phyloP scores from a whole-genome alignment of 495 filamentous ascomycete species.

The Aspergillus wentii region DNA sequence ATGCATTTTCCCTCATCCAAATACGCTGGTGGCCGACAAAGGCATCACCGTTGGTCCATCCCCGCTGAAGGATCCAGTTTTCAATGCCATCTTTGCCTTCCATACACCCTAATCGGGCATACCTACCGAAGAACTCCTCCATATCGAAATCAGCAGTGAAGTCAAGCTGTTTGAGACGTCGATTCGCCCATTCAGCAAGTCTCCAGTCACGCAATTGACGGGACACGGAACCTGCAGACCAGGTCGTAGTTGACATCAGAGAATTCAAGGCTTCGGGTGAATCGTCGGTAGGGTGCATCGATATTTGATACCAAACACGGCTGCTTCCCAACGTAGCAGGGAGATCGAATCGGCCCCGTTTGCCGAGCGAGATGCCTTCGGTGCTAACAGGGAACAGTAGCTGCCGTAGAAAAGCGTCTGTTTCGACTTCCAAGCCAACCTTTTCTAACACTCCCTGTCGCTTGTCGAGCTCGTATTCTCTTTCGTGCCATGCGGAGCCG shows the following conservation, averaged over 20 bases:
- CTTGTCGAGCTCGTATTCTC: slow-evolving; percentile 74
- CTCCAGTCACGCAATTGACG: slow-evolving; percentile 89
- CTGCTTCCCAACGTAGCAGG: slow-evolving; percentile 65
- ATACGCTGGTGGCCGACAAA: slow-evolving; percentile 84
- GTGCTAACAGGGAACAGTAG: slow-evolving; percentile 77
- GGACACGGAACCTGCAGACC: slow-evolving; percentile 90
- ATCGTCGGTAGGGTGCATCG: slow-evolving; percentile 87
- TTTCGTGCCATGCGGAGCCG: slow-evolving; percentile 60
- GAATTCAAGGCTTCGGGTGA: slow-evolving; percentile 63
- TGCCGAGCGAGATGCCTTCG: slow-evolving; percentile 69
- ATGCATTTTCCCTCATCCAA: slow-evolving; percentile 90
- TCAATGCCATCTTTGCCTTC: slow-evolving; percentile 92
- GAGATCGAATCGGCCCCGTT: slow-evolving; percentile 72
- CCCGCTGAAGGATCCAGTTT: slow-evolving; percentile 90
- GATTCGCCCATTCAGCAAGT: slow-evolving; percentile 93
- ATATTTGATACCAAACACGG: slow-evolving; percentile 93
- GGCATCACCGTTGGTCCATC: slow-evolving; percentile 98
- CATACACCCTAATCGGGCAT: slow-evolving; percentile 76
- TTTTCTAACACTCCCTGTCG: slow-evolving; percentile 82
- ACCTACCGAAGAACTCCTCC: slow-evolving; percentile 83
- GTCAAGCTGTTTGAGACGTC: slow-evolving; percentile 85
- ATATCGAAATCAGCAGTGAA: slow-evolving; percentile 96
- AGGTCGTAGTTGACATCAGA: slow-evolving; percentile 60
- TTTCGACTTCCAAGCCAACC: slow-evolving; percentile 72
- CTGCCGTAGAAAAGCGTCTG: slow-evolving; percentile 75